Conservation (phyloP, 306 rosid species). For the Trifolium subterraneum region DNA sequence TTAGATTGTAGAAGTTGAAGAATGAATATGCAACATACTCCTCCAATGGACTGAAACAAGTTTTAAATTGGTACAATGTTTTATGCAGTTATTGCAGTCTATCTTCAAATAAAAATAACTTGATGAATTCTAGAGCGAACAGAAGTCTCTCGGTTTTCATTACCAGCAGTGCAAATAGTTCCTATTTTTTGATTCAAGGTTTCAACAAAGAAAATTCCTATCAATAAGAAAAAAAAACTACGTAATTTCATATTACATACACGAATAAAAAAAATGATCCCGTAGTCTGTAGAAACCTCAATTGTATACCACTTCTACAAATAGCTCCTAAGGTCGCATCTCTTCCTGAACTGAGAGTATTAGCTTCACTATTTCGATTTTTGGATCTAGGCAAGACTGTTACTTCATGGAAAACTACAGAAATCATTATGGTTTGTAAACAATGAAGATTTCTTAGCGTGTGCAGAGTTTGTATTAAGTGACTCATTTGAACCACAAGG, state of each 20-base stretch:
- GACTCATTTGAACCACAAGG: constrained; percentile 16
- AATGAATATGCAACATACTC: neutral
- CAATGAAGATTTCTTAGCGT: constrained; percentile 25
- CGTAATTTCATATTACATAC: too few relatives aligned
- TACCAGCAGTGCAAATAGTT: neutral
- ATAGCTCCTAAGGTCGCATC: too few relatives aligned
- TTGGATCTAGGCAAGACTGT: neutral
- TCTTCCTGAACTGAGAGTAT: too few relatives aligned
- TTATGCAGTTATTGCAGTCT: neutral
- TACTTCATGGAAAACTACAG: neutral
- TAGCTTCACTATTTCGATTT: neutral
- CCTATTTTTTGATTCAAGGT: neutral
- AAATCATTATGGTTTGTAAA: constrained; percentile 20
- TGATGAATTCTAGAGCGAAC: neutral
- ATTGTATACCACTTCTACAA: too few relatives aligned
- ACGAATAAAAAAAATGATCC: too few relatives aligned
- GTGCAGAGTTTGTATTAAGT: constrained; percentile 26
- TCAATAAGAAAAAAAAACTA: too few relatives aligned
- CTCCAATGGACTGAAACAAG: neutral
- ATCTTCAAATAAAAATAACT: neutral
- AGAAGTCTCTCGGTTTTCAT: neutral
- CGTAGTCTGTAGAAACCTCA: too few relatives aligned
- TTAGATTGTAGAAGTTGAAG: neutral
- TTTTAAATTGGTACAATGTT: neutral
- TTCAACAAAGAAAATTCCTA: too few relatives aligned